Conservation (phyloP, 495 filamentous ascomycete genomes). For the Xylaria bambusicola region DNA sequence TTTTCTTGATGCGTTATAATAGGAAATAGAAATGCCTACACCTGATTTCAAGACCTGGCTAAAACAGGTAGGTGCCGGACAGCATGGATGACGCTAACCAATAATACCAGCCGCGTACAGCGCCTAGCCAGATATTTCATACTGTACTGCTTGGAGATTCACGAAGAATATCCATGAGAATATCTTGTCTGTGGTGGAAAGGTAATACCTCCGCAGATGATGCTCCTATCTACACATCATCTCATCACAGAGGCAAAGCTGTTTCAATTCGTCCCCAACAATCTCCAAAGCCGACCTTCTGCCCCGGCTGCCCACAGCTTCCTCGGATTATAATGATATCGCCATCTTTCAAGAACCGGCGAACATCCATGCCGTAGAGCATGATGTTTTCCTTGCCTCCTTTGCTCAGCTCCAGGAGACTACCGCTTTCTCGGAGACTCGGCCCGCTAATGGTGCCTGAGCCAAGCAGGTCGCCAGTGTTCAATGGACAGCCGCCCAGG, state of each 20-base stretch:
- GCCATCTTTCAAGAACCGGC: slow-evolving; percentile 81
- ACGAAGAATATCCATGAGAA: too few relatives aligned
- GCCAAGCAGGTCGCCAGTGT: slow-evolving; percentile 80
- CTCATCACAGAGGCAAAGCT: slow-evolving; percentile 20
- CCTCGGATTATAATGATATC: slow-evolving; percentile 76
- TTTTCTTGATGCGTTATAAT: too few relatives aligned
- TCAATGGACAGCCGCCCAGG: slow-evolving; percentile 79
- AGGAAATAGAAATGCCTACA: too few relatives aligned
- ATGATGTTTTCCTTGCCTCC: slow-evolving; percentile 64
- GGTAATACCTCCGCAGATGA: too few relatives aligned
- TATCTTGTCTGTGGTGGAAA: too few relatives aligned
- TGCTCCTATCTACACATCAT: background rate
- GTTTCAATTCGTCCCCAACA: slow-evolving; percentile 61
- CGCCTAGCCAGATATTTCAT: too few relatives aligned
- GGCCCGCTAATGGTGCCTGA: slow-evolving; percentile 88
- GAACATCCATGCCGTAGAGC: slow-evolving; percentile 68
- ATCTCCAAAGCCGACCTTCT: slow-evolving; percentile 71
- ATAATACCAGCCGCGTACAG: too few relatives aligned
- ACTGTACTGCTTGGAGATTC: too few relatives aligned
- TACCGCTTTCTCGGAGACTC: slow-evolving; percentile 62
- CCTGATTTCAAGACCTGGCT: too few relatives aligned
- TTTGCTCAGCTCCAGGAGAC: slow-evolving; percentile 78
- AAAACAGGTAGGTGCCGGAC: too few relatives aligned
- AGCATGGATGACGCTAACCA: too few relatives aligned
- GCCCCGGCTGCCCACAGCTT: slow-evolving; percentile 58